These are phyloP conservation scores for Dictyostelium capitatum DNA, from an alignment of 78 protist genomes.

Conservation along the genomic window DNA sequence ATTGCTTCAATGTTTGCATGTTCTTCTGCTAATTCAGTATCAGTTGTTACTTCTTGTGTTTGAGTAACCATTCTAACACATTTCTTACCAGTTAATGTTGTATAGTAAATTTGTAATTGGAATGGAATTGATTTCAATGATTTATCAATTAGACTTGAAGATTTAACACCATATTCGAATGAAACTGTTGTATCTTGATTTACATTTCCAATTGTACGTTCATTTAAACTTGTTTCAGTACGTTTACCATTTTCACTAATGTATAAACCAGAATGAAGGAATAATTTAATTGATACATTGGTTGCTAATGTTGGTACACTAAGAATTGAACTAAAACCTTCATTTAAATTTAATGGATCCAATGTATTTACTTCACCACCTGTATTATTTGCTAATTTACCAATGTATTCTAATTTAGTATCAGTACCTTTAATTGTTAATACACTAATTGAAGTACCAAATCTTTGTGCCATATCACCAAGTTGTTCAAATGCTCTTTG, in stretches of 20 bases:
- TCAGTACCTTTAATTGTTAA: constrained; percentile 80
- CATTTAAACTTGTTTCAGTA: neutral
- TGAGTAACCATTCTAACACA: constrained; percentile 79
- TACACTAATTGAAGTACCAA: constrained; percentile 80
- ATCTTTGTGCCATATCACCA: constrained; percentile 56
- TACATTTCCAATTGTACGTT: constrained; percentile 46
- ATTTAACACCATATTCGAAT: constrained; percentile 62
- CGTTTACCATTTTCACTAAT: constrained; percentile 10
- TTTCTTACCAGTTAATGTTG: constrained; percentile 73
- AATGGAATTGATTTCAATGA: constrained; percentile 46
- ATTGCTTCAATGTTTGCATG: constrained; percentile 53
- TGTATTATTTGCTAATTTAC: constrained; percentile 56
- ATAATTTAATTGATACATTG: constrained; percentile 43
- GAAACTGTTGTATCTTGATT: constrained; percentile 56
- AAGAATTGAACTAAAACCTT: constrained; percentile 36
- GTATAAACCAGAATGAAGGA: constrained; percentile 40
- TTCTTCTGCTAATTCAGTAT: constrained; percentile 38
- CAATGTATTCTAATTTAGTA: constrained; percentile 46
- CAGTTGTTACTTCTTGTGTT: constrained; percentile 47
- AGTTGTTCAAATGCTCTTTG: constrained; percentile 60
- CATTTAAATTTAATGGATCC: constrained; percentile 80
- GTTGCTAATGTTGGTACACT: constrained; percentile 80
- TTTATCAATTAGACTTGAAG: neutral
- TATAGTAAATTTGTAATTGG: constrained; percentile 84
- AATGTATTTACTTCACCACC: constrained; percentile 77